phyloP scores from a whole-genome alignment of 441 rosid genomes.

The Erodium chrysanthum region DNA sequence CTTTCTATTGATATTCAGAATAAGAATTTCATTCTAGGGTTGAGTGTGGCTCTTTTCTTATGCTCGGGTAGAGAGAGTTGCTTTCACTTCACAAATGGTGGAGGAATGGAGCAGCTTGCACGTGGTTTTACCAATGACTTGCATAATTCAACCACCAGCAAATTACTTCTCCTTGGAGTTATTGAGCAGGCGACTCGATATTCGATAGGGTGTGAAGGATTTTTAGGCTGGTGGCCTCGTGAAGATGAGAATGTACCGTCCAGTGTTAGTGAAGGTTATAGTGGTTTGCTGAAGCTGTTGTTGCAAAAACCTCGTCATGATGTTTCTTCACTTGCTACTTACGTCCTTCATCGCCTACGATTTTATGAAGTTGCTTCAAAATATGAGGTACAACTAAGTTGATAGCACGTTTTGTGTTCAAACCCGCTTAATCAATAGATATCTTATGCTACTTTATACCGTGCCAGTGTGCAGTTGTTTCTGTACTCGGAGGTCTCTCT shows the following conservation, averaged over 20 bases:
- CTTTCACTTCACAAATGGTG: slow-evolving; percentile 72
- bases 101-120: slow-evolving; percentile 73
- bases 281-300: slow-evolving; percentile 59
- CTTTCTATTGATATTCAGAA: slow-evolving; percentile 38
- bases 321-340: slow-evolving; percentile 64
- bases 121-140: slow-evolving; percentile 37
- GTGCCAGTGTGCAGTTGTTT: slow-evolving; percentile 66
- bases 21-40: slow-evolving; percentile 53
- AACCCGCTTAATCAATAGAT: slow-evolving; percentile 5
- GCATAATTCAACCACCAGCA: slow-evolving; percentile 45
- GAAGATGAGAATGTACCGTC: slow-evolving; percentile 68
- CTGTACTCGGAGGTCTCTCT: slow-evolving; percentile 49
- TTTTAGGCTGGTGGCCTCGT: slow-evolving; percentile 98
- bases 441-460: slow-evolving; percentile 21
- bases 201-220: slow-evolving; percentile 85
- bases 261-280: slow-evolving; percentile 67
- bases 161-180: slow-evolving; percentile 69
- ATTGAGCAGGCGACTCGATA: slow-evolving; percentile 81
- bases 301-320: slow-evolving; percentile 79
- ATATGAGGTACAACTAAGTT: slow-evolving; percentile 55
- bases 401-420: not conserved
- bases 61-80: slow-evolving; percentile 89
- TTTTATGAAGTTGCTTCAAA: slow-evolving; percentile 79
- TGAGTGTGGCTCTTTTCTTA: slow-evolving; percentile 60
- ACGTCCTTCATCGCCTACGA: slow-evolving; percentile 77